phyloP scores from a whole-genome alignment of 2,329 filamentous ascomycete genomes.

The Colletotrichum brevisporum region DNA sequence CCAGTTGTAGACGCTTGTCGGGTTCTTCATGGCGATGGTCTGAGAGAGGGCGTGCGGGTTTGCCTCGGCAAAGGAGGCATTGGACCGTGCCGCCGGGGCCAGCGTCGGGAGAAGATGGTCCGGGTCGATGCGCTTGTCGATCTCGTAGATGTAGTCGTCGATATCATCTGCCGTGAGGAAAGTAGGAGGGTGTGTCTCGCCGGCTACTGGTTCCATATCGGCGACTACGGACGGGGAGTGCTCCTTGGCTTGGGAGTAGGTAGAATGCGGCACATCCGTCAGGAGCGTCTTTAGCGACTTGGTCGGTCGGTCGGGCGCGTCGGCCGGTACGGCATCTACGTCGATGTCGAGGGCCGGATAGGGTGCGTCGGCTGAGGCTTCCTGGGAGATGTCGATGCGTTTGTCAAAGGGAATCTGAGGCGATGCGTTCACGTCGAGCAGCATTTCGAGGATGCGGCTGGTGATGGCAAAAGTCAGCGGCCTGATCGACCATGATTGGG shows the following conservation, averaged over 20 bases:
- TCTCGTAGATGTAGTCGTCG: slow-evolving; percentile 78
- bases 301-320: slow-evolving; percentile 60
- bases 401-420: slow-evolving; percentile 81
- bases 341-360: slow-evolving; percentile 51
- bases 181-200: slow-evolving; percentile 70
- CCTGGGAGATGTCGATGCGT: slow-evolving; percentile 78
- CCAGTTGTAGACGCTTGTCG: slow-evolving; percentile 96
- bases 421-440: slow-evolving; percentile 90
- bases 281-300: slow-evolving; percentile 67
- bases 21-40: slow-evolving; percentile 71
- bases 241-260: slow-evolving; percentile 69
- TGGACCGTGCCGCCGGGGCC: slow-evolving; percentile 61
- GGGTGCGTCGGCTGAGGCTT: slow-evolving; percentile 59
- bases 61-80: slow-evolving; percentile 46
- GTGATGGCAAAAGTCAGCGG: slow-evolving; percentile 24
- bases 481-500: neutral
- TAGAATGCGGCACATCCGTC: slow-evolving; percentile 65
- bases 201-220: slow-evolving; percentile 64
- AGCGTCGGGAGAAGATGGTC: slow-evolving; percentile 63
- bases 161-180: slow-evolving; percentile 80
- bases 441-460: slow-evolving; percentile 89
- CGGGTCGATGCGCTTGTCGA: slow-evolving; percentile 68
- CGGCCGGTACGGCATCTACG: slow-evolving; percentile 46
- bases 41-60: slow-evolving; percentile 56
- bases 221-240: slow-evolving; percentile 71